A percentile compares a stretch with the other conserved stretches of the same genome.
Conservation (phyloP, 345 rosid species). For the Eucalyptus regnans region DNA sequence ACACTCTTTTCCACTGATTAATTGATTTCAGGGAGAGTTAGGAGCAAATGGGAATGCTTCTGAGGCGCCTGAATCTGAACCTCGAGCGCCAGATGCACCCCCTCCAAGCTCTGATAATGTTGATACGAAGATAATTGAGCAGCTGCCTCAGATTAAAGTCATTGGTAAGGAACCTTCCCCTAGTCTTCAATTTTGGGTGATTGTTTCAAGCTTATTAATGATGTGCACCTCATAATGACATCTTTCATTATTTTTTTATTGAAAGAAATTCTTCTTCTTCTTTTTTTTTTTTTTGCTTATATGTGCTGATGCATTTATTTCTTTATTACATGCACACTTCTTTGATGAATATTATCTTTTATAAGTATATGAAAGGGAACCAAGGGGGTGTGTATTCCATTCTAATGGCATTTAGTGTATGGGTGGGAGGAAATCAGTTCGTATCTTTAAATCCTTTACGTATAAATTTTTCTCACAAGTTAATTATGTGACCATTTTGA, state of each 20-base stretch:
- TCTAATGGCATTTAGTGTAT: not conserved
- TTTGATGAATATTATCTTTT: not conserved
- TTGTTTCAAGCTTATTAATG: not conserved
- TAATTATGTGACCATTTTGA: not conserved
- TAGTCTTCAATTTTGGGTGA: not conserved
- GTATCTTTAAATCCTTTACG: not conserved
- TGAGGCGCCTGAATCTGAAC: constrained; percentile 47
- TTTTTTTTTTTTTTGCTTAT: not conserved
- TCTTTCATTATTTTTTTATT: not conserved
- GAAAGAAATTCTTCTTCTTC: not conserved
- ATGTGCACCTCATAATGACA: not conserved
- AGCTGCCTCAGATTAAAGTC: constrained; percentile 38
- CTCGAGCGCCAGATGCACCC: constrained; percentile 12
- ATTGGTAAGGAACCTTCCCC: constrained; percentile 33
- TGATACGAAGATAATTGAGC: constrained; percentile 22
- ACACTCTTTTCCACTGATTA: not conserved
- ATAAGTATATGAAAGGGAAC: not conserved
- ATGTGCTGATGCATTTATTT: not conserved
- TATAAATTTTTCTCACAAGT: not conserved
- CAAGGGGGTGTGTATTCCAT: not conserved
- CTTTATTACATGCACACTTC: not conserved
- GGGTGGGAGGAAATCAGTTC: not conserved
- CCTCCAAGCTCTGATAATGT: constrained; percentile 17
- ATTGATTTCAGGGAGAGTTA: constrained; percentile 28
- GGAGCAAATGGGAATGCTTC: constrained; percentile 9